Evolutionary conservation across 169 alveolate species (phyloP).

Genomic region (Plasmodium blacklocki): DNA sequence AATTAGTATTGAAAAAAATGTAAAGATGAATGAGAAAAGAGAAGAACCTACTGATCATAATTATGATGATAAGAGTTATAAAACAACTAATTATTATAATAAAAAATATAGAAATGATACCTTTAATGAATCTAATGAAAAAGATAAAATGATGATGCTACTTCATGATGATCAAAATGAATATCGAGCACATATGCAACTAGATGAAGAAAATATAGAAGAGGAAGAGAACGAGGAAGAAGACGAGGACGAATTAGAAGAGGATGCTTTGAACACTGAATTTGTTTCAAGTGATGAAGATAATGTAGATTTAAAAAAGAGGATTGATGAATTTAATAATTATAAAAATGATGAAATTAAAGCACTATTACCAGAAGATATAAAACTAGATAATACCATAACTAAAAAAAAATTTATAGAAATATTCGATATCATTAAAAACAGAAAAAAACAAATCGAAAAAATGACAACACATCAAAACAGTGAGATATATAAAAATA

Average conservation of each 20-base stretch:
- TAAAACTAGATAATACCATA: slow-evolving; percentile 8
- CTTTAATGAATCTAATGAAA: background rate
- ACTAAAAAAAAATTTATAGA: slow-evolving; percentile 1
- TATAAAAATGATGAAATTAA: slow-evolving; percentile 17
- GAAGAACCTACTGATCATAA: background rate
- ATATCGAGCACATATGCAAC: background rate
- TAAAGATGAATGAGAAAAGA: background rate
- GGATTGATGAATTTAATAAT: slow-evolving; percentile 25
- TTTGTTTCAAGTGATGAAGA: slow-evolving; percentile 54
- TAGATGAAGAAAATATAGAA: background rate
- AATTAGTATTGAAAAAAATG: background rate
- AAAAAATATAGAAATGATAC: background rate
- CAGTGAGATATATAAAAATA: slow-evolving; percentile 51
- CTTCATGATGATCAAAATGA: background rate
- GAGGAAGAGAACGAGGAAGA: background rate
- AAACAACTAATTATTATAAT: background rate
- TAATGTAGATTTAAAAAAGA: slow-evolving; percentile 25
- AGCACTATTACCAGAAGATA: slow-evolving; percentile 26
- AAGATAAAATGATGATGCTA: background rate
- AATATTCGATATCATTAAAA: slow-evolving; percentile 9
- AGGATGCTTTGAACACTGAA: slow-evolving; percentile 2
- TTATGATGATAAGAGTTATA: background rate
- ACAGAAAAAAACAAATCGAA: slow-evolving; percentile 25
- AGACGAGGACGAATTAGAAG: slow-evolving; percentile 1
- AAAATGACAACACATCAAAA: slow-evolving; percentile 18